Percentiles rank a stretch among this genome's conserved stretches.
Conservation (phyloP, 331 rosid genomes). For the Arachis monticola region DNA sequence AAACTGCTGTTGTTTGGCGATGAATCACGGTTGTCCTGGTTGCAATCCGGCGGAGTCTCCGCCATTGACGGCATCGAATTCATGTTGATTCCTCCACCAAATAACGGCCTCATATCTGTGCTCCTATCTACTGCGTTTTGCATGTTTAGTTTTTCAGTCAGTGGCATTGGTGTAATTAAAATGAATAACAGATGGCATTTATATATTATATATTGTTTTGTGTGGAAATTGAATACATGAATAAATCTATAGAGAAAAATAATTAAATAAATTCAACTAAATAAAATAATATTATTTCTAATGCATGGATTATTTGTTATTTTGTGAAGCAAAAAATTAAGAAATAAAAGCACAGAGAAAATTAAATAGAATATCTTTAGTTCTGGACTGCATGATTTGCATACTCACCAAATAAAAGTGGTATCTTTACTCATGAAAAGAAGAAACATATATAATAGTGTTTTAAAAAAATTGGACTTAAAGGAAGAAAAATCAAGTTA, state of each 20-base stretch:
- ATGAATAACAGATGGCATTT: background rate
- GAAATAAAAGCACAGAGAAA: background rate
- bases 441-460: background rate
- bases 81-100: conserved; percentile 53
- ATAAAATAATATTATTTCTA: no score
- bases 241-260: no score
- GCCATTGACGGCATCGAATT: conserved; percentile 38
- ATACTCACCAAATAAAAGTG: background rate
- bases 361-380: conserved; percentile 5
- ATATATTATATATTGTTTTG: background rate
- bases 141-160: background rate
- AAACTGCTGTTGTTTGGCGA: conserved; percentile 71
- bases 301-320: no score
- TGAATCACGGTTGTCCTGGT: conserved; percentile 61
- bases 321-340: background rate
- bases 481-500: background rate
- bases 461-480: background rate
- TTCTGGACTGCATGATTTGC: conserved; percentile 7
- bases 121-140: conserved; percentile 49
- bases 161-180: conserved; percentile 15
- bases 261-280: no score
- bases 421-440: background rate
- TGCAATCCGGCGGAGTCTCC: conserved; percentile 46
- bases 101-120: conserved; percentile 49
- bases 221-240: background rate